Evolutionary conservation across 768 basidiomycete species (phyloP).

Genomic region (Panellus pusillus): DNA sequence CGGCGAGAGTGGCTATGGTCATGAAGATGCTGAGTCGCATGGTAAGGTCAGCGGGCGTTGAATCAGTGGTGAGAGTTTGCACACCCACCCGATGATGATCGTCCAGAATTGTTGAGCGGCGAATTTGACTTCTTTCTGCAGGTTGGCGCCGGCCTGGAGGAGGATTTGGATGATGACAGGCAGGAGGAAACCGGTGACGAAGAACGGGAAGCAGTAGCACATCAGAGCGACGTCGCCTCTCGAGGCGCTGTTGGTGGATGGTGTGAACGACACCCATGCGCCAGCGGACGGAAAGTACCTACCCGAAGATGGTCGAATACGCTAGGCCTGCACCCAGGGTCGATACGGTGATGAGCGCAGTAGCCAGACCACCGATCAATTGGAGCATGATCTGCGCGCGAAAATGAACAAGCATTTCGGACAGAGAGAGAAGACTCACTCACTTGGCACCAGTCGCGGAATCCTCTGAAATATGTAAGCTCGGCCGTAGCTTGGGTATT

Average conservation of each 20-base stretch:
- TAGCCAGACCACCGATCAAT: conserved; percentile 11
- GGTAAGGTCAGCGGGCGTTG: background rate
- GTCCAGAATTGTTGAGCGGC: conserved; percentile 28
- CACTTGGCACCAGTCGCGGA: conserved; percentile 25
- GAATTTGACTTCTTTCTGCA: conserved; percentile 23
- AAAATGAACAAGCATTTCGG: background rate
- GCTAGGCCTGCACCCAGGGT: conserved; percentile 26
- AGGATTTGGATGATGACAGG: conserved; percentile 24
- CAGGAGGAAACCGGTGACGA: conserved; percentile 26
- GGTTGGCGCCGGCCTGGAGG: conserved; percentile 22
- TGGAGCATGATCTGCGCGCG: conserved; percentile 9
- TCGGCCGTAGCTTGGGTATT: conserved; percentile 23
- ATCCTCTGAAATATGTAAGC: conserved; percentile 24
- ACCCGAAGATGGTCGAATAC: conserved; percentile 29
- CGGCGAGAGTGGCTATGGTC: conserved; percentile 15
- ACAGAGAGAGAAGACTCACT: background rate
- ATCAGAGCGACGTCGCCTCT: conserved; percentile 27
- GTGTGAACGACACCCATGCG: background rate
- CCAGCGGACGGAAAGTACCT: background rate
- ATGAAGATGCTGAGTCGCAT: conserved; percentile 14
- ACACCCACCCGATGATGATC: conserved; percentile 14
- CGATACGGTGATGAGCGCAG: conserved; percentile 19
- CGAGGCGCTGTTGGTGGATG: conserved; percentile 14
- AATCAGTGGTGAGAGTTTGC: background rate
- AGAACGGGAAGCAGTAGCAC: conserved; percentile 30